Evolutionary conservation across 108 stramenopile genomes (phyloP).

Genomic region (Fistulifera solaris): DNA sequence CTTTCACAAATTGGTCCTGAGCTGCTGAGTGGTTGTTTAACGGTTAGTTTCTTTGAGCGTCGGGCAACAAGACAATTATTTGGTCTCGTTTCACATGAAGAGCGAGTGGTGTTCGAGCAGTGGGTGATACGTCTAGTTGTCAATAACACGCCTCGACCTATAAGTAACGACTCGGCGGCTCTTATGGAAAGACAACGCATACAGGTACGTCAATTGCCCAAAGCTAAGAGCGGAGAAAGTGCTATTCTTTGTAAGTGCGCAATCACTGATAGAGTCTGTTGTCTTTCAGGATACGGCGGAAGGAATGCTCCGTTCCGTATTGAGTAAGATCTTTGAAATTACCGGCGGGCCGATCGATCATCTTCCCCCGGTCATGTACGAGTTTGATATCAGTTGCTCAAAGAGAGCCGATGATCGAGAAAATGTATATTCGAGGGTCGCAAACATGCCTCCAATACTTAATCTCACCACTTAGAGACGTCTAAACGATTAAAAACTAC

Average conservation of each 20-base stretch:
- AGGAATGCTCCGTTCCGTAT: constrained; percentile 68
- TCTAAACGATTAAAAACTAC: background rate
- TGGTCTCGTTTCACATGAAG: constrained; percentile 76
- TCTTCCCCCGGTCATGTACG: constrained; percentile 41
- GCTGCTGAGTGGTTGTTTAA: constrained; percentile 63
- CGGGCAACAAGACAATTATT: constrained; percentile 67
- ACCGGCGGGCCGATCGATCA: constrained; percentile 56
- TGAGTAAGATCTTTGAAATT: constrained; percentile 60
- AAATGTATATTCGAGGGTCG: constrained; percentile 68
- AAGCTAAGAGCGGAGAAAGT: background rate
- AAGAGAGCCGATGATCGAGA: constrained; percentile 76
- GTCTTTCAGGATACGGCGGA: constrained; percentile 62
- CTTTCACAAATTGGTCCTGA: constrained; percentile 75
- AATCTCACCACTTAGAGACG: constrained; percentile 46
- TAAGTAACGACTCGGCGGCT: constrained; percentile 65
- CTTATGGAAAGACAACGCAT: constrained; percentile 78
- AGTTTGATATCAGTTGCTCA: constrained; percentile 70
- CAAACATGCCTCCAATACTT: constrained; percentile 75
- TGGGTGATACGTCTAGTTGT: constrained; percentile 79
- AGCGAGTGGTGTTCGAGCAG: constrained; percentile 77
- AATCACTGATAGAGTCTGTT: background rate
- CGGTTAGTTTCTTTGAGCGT: constrained; percentile 73
- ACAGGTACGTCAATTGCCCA: constrained; percentile 31
- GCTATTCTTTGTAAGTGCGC: no score
- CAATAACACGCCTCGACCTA: constrained; percentile 78